Evolutionary conservation across 2,329 filamentous ascomycete species (phyloP).

Genomic region (Plectosphaerella sp.): DNA sequence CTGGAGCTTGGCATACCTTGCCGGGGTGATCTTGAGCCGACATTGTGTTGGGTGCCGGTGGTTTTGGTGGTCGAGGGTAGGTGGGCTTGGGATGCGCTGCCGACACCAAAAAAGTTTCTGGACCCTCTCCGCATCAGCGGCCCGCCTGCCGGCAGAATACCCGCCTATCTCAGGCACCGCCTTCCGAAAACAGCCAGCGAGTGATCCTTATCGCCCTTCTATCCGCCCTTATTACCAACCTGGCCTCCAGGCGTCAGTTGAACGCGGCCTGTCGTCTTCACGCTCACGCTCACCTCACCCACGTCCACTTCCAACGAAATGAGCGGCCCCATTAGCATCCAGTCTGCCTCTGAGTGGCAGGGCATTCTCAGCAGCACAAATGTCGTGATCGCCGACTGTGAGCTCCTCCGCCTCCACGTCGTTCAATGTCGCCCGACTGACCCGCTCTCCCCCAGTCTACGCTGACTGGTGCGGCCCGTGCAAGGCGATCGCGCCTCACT

Average conservation of each 20-base stretch:
- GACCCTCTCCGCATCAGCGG: background rate
- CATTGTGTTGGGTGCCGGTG: background rate
- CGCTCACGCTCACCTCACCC: background rate
- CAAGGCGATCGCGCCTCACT: conserved; percentile 86
- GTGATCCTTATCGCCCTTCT: background rate
- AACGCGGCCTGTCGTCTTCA: background rate
- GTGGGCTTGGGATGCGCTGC: background rate
- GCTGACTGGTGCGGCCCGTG: conserved; percentile 95
- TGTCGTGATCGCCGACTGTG: conserved; percentile 89
- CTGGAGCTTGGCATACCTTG: conserved; percentile 9
- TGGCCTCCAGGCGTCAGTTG: background rate
- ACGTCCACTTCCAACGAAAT: conserved; percentile 23
- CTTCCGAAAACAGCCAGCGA: background rate
- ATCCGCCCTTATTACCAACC: background rate
- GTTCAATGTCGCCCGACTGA: conserved; percentile 16
- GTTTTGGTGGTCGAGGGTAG: background rate
- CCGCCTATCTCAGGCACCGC: background rate
- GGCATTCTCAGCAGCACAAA: conserved; percentile 66
- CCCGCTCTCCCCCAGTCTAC: conserved; percentile 59
- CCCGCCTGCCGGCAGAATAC: background rate
- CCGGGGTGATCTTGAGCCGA: conserved; percentile 7
- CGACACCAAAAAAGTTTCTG: background rate
- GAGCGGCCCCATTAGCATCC: conserved; percentile 50
- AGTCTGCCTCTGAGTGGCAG: conserved; percentile 67
- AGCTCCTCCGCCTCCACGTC: conserved; percentile 24